Conservation (phyloP, 768 basidiomycete species). For the Hericium erinaceus region DNA sequence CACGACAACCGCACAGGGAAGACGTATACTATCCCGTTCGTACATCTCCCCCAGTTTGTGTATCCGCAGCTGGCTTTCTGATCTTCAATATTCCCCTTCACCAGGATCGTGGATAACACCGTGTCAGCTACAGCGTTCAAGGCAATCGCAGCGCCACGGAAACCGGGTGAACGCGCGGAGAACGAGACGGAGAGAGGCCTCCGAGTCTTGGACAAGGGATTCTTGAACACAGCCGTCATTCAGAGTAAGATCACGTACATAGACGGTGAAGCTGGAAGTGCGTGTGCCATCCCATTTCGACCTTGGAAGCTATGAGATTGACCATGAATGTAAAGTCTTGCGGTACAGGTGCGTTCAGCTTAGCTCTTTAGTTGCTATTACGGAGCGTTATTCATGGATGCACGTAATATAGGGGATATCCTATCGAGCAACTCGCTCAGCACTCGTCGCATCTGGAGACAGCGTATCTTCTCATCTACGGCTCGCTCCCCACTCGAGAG, state of each 20-base stretch:
- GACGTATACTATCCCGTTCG: slow-evolving; percentile 65
- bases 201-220: slow-evolving; percentile 71
- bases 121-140: slow-evolving; percentile 79
- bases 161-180: slow-evolving; percentile 59
- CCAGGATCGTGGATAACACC: slow-evolving; percentile 72
- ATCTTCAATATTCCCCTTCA: not conserved
- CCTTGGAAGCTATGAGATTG: not conserved
- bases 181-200: slow-evolving; percentile 79
- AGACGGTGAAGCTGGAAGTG: slow-evolving; percentile 79
- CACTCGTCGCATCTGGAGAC: slow-evolving; percentile 75
- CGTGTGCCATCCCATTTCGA: slow-evolving; percentile 13
- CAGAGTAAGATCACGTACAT: slow-evolving; percentile 82
- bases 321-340: slow-evolving; percentile 31
- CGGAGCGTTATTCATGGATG: not conserved
- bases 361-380: not conserved
- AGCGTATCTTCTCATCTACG: slow-evolving; percentile 85
- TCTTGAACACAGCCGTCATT: slow-evolving; percentile 76
- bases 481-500: slow-evolving; percentile 54
- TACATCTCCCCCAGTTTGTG: slow-evolving; percentile 9
- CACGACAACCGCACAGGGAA: slow-evolving; percentile 82
- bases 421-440: slow-evolving; percentile 83
- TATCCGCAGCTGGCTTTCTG: not conserved
- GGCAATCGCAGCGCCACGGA: slow-evolving; percentile 49
- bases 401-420: slow-evolving; percentile 62
- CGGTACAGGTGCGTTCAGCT: slow-evolving; percentile 52